phyloP scores from a whole-genome alignment of 176 grass and related monocot species.

The Urochloa ruziziensis region DNA sequence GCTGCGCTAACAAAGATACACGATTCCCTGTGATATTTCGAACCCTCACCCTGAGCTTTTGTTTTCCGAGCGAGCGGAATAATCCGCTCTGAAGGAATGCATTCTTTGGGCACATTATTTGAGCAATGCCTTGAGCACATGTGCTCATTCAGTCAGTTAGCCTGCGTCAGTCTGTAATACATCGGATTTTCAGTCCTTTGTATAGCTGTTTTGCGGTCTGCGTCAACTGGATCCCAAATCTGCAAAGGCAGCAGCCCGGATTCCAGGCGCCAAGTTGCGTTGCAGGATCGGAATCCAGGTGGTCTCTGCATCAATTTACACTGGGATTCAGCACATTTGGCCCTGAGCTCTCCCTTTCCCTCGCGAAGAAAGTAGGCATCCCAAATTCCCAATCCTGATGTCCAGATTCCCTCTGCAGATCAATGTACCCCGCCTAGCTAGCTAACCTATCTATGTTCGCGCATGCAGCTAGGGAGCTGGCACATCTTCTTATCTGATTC shows the following conservation, averaged over 20 bases:
- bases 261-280: conserved; percentile 34
- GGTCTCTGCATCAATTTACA: conserved; percentile 16
- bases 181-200: neutral
- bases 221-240: conserved; percentile 44
- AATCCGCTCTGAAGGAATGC: neutral
- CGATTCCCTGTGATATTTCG: conserved; percentile 40
- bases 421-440: conserved; percentile 15
- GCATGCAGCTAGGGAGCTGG: neutral
- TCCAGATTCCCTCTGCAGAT: conserved; percentile 10
- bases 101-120: neutral
- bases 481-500: neutral
- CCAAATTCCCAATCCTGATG: neutral
- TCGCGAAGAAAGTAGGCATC: neutral
- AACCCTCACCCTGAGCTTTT: neutral
- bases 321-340: conserved; percentile 37
- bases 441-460: neutral
- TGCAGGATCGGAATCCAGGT: conserved; percentile 15
- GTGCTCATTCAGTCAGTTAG: neutral
- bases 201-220: neutral
- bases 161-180: no score
- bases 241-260: conserved; percentile 20
- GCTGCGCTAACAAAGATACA: neutral
- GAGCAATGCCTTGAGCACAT: conserved; percentile 8
- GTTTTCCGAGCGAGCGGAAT: neutral
- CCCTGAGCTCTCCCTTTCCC: neutral